These are phyloP conservation scores for Neurospora sp. DNA, from an alignment of 495 filamentous ascomycete genomes.

Conservation along the genomic window DNA sequence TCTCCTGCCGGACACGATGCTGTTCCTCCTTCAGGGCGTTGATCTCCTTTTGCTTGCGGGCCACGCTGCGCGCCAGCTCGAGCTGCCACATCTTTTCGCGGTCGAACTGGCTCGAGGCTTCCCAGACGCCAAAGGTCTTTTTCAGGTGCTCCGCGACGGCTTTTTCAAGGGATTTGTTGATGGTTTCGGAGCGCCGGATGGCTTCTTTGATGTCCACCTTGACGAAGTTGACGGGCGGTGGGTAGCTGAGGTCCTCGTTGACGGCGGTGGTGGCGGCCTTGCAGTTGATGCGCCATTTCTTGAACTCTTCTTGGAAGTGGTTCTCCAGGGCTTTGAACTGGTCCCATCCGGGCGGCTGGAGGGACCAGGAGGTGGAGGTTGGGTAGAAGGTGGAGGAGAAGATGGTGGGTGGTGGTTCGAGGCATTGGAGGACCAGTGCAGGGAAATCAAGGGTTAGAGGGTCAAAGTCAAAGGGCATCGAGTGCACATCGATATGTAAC, in stretches of 20 bases:
- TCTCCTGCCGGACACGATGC: conserved; percentile 56
- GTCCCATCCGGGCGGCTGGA: conserved; percentile 56
- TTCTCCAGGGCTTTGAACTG: conserved; percentile 61
- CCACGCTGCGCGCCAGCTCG: conserved; percentile 65
- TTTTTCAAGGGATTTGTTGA: conserved; percentile 42
- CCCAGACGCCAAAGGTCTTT: conserved; percentile 64
- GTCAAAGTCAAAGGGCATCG: conserved; percentile 70
- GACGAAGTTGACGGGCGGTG: conserved; percentile 13
- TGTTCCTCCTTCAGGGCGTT: conserved; percentile 51
- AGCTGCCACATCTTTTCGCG: conserved; percentile 62
- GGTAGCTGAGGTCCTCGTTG: conserved; percentile 32
- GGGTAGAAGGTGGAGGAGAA: conserved; percentile 62
- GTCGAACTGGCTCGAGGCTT: conserved; percentile 41
- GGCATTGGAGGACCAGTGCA: conserved; percentile 66
- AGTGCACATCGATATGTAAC: conserved; percentile 31
- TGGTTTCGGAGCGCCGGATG: conserved; percentile 28
- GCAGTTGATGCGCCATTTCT: conserved; percentile 46
- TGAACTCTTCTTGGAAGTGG: conserved; percentile 55
- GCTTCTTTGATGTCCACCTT: conserved; percentile 35
- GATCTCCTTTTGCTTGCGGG: conserved; percentile 56
- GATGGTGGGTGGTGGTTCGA: conserved; percentile 67
- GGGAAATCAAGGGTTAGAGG: conserved; percentile 73
- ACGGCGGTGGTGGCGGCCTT: conserved; percentile 31
- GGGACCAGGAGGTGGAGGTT: conserved; percentile 61
- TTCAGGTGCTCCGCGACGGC: conserved; percentile 59